phyloP scores from a whole-genome alignment of 495 filamentous ascomycete genomes.

The Barbatosphaeria neglecta region DNA sequence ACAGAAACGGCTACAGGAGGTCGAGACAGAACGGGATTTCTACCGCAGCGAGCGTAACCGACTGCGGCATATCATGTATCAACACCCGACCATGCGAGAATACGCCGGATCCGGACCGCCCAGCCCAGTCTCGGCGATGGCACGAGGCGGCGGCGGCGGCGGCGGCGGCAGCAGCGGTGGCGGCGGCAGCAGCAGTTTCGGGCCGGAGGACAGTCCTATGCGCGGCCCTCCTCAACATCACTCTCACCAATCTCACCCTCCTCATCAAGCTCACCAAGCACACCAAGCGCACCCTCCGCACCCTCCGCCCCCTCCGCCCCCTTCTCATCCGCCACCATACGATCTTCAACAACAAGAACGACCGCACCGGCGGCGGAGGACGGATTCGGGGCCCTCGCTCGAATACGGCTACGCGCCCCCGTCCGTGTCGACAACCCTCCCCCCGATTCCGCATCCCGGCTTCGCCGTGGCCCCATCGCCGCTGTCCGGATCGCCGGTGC shows the following conservation, averaged over 20 bases:
- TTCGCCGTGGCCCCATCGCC: constrained; percentile 28
- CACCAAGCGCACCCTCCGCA: constrained; percentile 1
- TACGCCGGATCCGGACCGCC: constrained; percentile 35
- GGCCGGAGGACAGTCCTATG: constrained; percentile 19
- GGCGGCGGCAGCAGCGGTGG: no score
- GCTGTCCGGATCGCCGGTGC: constrained; percentile 21
- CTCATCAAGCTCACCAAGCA: constrained; percentile 8
- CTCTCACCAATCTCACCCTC: constrained; percentile 7
- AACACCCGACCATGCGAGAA: constrained; percentile 39
- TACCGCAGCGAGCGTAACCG: constrained; percentile 49
- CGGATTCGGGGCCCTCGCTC: constrained; percentile 26
- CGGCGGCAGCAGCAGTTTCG: constrained; percentile 17
- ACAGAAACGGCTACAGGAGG: constrained; percentile 30
- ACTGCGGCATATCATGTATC: constrained; percentile 49
- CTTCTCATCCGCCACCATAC: constrained; percentile 2
- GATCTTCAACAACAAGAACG: constrained; percentile 28
- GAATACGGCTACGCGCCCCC: constrained; percentile 21
- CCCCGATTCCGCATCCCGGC: constrained; percentile 20
- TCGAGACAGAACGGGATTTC: constrained; percentile 35
- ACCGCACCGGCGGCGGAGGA: constrained; percentile 30
- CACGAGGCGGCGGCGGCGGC: constrained; percentile 13
- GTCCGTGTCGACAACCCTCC: constrained; percentile 18
- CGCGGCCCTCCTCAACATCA: constrained; percentile 9
- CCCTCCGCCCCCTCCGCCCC: constrained; percentile 7
- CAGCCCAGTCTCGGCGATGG: constrained; percentile 25